These are phyloP conservation scores for Metschnikowia aberdeeniae DNA, from an alignment of 805 yeast genomes.

Conservation along the genomic window DNA sequence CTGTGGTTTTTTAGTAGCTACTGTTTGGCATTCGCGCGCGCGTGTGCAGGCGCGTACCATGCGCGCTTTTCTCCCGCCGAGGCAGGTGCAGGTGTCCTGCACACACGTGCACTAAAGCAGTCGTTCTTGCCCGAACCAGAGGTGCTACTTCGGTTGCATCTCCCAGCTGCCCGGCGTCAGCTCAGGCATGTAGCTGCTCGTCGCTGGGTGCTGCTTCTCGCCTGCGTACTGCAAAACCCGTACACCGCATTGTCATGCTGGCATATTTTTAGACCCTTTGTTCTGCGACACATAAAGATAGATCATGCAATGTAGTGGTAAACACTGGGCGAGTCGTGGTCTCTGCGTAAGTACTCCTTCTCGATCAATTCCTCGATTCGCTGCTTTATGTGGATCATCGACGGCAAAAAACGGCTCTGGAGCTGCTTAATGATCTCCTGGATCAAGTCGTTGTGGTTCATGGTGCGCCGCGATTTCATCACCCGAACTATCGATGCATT, in stretches of 20 bases:
- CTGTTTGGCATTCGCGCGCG: slow-evolving; percentile 3
- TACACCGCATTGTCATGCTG: too few species aligned
- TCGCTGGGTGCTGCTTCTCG: too few species aligned
- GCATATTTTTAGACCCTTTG: too few species aligned
- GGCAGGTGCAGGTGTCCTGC: too few species aligned
- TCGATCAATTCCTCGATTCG: slow-evolving; percentile 73
- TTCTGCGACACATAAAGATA: too few species aligned
- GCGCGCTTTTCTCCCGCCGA: not conserved
- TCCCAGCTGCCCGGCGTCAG: too few species aligned
- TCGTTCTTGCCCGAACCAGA: too few species aligned
- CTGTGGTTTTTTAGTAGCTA: not conserved
- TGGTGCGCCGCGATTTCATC: slow-evolving; percentile 69
- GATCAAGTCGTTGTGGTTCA: slow-evolving; percentile 63
- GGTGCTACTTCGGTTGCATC: too few species aligned
- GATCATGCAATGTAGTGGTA: slow-evolving; percentile 65
- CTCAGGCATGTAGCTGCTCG: too few species aligned
- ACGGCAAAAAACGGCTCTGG: slow-evolving; percentile 62
- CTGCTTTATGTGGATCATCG: slow-evolving; percentile 60
- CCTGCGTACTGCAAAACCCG: too few species aligned
- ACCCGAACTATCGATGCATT: slow-evolving; percentile 86
- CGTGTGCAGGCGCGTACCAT: not conserved
- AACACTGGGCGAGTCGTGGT: slow-evolving; percentile 51
- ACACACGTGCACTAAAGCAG: too few species aligned
- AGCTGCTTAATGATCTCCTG: slow-evolving; percentile 61
- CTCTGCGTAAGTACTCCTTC: slow-evolving; percentile 76